phyloP scores from a whole-genome alignment of 306 rosid species.

The Cucumis sativus region DNA sequence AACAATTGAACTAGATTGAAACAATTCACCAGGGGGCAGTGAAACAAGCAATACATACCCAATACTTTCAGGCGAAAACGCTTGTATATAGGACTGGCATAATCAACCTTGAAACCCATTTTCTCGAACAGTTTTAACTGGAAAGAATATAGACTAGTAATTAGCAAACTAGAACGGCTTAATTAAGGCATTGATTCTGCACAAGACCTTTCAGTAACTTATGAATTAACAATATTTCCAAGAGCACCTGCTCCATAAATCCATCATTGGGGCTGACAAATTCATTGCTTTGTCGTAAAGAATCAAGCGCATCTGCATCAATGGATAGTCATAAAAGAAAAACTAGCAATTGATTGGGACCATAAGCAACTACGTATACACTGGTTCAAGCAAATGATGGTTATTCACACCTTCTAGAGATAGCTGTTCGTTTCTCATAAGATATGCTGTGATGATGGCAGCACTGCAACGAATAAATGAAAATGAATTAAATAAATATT shows the following conservation, averaged over 20 bases:
- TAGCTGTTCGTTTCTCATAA: slow-evolving; percentile 74
- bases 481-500: slow-evolving; percentile 17
- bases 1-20: background rate
- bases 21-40: background rate
- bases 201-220: background rate
- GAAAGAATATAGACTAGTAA: background rate
- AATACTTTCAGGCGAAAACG: slow-evolving; percentile 62
- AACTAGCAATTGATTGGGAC: background rate
- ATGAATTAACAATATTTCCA: slow-evolving; percentile 4
- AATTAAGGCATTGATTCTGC: background rate
- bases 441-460: slow-evolving; percentile 71
- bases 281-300: slow-evolving; percentile 61
- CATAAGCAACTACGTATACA: background rate
- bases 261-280: slow-evolving; percentile 96
- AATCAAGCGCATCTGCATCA: slow-evolving; percentile 71
- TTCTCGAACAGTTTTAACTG: slow-evolving; percentile 80
- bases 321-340: background rate
- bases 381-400: slow-evolving; percentile 8
- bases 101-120: slow-evolving; percentile 92
- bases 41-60: slow-evolving; percentile 30
- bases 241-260: slow-evolving; percentile 71
- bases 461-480: slow-evolving; percentile 64
- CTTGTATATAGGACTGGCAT: slow-evolving; percentile 53
- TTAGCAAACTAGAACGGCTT: background rate
- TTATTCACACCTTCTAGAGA: slow-evolving; percentile 66